Conservation (phyloP, 2,329 filamentous ascomycete species). For the Stachybotrys chartarum region DNA sequence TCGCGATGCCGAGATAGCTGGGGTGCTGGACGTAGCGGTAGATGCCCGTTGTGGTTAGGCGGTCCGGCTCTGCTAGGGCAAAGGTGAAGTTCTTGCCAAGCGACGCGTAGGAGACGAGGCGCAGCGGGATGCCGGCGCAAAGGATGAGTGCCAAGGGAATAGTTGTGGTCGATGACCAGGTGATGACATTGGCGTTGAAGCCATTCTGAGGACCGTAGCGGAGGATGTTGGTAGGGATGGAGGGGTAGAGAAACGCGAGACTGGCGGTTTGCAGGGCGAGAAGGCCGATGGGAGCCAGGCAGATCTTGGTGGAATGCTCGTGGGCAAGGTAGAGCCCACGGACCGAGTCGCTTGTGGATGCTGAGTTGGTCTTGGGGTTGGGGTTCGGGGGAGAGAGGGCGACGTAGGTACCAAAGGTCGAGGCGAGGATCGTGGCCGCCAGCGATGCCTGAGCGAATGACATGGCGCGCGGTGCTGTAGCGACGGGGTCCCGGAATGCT, state of each 20-base stretch:
- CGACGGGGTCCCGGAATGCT: not conserved
- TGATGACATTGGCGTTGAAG: slow-evolving; percentile 21
- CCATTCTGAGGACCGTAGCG: slow-evolving; percentile 20
- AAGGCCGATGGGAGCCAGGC: slow-evolving; percentile 13
- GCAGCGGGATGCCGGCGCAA: slow-evolving; percentile 21
- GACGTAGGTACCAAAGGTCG: slow-evolving; percentile 20
- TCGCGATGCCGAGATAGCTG: slow-evolving; percentile 37
- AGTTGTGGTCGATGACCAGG: slow-evolving; percentile 26
- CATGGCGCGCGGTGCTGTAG: slow-evolving; percentile 3
- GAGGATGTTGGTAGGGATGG: slow-evolving; percentile 15
- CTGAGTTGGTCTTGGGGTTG: slow-evolving; percentile 1
- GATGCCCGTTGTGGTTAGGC: slow-evolving; percentile 37
- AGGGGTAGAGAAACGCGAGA: slow-evolving; percentile 9
- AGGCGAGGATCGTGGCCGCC: slow-evolving; percentile 16
- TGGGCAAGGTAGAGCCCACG: slow-evolving; percentile 16
- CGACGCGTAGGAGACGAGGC: slow-evolving; percentile 29
- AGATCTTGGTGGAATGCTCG: slow-evolving; percentile 13
- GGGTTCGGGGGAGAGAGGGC: slow-evolving; percentile 24
- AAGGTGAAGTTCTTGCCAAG: slow-evolving; percentile 49
- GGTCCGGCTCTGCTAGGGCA: slow-evolving; percentile 36
- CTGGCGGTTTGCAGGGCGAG: slow-evolving; percentile 13
- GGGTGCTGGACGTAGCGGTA: slow-evolving; percentile 45
- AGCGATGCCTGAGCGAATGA: slow-evolving; percentile 9
- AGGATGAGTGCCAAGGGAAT: slow-evolving; percentile 26
- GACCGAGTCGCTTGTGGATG: slow-evolving; percentile 12